A percentile compares a stretch with the other conserved stretches of the same genome.
Conservation (phyloP, 768 basidiomycete genomes). For the Suillus tomentosus region DNA sequence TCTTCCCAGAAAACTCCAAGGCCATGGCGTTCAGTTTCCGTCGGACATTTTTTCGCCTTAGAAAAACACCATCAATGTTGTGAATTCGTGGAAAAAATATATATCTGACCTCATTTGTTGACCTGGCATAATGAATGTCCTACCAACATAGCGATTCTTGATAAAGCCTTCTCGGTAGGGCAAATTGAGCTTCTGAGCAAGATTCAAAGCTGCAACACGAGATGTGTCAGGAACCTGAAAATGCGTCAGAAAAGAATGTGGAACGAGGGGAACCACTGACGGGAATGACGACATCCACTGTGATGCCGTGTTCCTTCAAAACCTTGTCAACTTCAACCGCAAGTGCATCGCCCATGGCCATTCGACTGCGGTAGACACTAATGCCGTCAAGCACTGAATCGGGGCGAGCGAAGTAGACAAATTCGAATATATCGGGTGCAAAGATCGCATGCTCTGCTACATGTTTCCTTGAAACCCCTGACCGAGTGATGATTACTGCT, state of each 20-base stretch:
- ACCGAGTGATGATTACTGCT: slow-evolving; percentile 92
- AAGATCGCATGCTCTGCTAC: slow-evolving; percentile 72
- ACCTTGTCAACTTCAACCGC: slow-evolving; percentile 84
- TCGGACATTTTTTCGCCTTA: slow-evolving; percentile 89
- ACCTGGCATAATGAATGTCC: slow-evolving; percentile 99
- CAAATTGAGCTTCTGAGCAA: slow-evolving; percentile 85
- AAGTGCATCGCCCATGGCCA: slow-evolving; percentile 98
- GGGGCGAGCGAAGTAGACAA: slow-evolving; percentile 96
- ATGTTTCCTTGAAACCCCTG: slow-evolving; percentile 70
- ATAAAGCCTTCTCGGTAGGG: slow-evolving; percentile 98
- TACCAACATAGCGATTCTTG: slow-evolving; percentile 97
- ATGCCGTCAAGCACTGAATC: slow-evolving; percentile 98
- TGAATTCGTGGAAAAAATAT: neutral
- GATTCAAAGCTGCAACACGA: slow-evolving; percentile 91
- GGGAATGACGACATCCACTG: slow-evolving; percentile 96
- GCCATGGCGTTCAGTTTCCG: slow-evolving; percentile 98
- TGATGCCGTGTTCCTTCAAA: slow-evolving; percentile 63
- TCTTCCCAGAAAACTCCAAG: slow-evolving; percentile 89
- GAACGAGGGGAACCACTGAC: slow-evolving; percentile 41
- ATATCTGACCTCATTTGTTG: slow-evolving; percentile 80
- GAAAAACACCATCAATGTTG: slow-evolving; percentile 10
- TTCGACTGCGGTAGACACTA: slow-evolving; percentile 94
- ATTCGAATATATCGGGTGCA: slow-evolving; percentile 98
- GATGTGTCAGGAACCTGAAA: slow-evolving; percentile 91
- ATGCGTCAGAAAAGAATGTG: neutral